A percentile compares a stretch with the other conserved stretches of the same genome.
phyloP scores from a whole-genome alignment of 768 basidiomycete genomes.

The Mycena venus region DNA sequence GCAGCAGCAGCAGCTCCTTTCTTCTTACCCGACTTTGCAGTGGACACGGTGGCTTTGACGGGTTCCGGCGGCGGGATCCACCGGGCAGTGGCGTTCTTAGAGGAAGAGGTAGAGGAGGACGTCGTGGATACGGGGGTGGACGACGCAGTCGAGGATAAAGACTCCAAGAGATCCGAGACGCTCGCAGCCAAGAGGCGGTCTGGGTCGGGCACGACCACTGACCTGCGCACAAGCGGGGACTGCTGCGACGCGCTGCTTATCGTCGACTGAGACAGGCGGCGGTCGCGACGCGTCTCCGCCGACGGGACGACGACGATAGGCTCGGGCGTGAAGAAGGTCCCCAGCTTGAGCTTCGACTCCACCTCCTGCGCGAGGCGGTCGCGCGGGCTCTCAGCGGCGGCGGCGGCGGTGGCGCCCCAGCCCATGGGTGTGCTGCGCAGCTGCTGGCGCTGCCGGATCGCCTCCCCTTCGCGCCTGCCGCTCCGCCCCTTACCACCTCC shows the following conservation, averaged over 20 bases:
- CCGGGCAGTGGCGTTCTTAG: background rate
- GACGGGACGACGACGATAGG: background rate
- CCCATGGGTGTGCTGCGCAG: background rate
- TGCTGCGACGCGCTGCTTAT: background rate
- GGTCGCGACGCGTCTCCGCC: slow-evolving; percentile 5
- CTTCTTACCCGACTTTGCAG: background rate
- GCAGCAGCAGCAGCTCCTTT: background rate
- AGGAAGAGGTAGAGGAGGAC: slow-evolving; percentile 7
- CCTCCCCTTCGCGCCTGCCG: slow-evolving; percentile 50
- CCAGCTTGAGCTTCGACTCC: slow-evolving; percentile 36
- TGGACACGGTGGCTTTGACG: background rate
- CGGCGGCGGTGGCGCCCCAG: background rate
- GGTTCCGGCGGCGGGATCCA: slow-evolving; percentile 7
- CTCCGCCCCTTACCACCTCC: slow-evolving; percentile 54
- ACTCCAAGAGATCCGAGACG: slow-evolving; percentile 11
- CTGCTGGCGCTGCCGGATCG: slow-evolving; percentile 38
- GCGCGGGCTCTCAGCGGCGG: slow-evolving; percentile 20
- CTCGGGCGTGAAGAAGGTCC: background rate
- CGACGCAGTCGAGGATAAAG: background rate
- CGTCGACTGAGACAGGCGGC: slow-evolving; percentile 18
- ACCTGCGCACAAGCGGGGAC: background rate
- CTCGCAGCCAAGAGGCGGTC: slow-evolving; percentile 6
- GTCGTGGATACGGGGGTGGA: slow-evolving; percentile 10
- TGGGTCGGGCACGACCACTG: background rate
- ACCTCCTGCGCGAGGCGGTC: slow-evolving; percentile 24